Evolutionary conservation across 495 filamentous ascomycete genomes (phyloP), one percentile per base, ranked within the genome.

Genomic region (Aspergillus sclerotioniger): DNA sequence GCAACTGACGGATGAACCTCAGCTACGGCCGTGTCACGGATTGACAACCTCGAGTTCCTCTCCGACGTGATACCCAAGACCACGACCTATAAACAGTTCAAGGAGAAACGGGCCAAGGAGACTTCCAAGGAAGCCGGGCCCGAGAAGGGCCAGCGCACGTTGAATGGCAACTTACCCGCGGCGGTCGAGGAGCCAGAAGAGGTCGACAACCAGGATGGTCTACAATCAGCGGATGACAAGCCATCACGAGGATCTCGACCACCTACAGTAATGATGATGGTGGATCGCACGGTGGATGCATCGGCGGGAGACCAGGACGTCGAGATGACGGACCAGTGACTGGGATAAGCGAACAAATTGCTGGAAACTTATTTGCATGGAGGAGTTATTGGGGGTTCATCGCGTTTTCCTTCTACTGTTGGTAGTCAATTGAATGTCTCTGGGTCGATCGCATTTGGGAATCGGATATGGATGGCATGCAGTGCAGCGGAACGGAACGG

Each of bases 31-130:
- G 90, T 98, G 44, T 82, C 90, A 10, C 89, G 89, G 67, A 85
- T 89, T 35, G 93, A 97, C 70, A 94, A 96, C 74, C 89, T 98
- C 55, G 91, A 97, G 67, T 98, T 98, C 72, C 89, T 98, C 16
- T 75, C 89, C 61, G 94, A 98, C 69, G 84, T 97, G 9, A 86
- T 97, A 25, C 94, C 94, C 33, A 88, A 87, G 67, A 96, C 91
- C 8, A 82, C 84, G 8, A 84, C 89, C 13, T 96, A 84, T 79
- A 88, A 88, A 71, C 80, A 90, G 63, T 84, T 86, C 75, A 95
- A 94, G 70, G 83, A 82, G 47, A 84, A 82, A 70, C 79, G 76
- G 61, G 73, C 76, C 6, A 78, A 74, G 64, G 79, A 82, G 51
- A 68, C 69, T 7, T 59, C 62, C 37, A 82, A 81, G 62, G 69